phyloP scores from a whole-genome alignment of 306 rosid species.

The Ziziphus jujuba region DNA sequence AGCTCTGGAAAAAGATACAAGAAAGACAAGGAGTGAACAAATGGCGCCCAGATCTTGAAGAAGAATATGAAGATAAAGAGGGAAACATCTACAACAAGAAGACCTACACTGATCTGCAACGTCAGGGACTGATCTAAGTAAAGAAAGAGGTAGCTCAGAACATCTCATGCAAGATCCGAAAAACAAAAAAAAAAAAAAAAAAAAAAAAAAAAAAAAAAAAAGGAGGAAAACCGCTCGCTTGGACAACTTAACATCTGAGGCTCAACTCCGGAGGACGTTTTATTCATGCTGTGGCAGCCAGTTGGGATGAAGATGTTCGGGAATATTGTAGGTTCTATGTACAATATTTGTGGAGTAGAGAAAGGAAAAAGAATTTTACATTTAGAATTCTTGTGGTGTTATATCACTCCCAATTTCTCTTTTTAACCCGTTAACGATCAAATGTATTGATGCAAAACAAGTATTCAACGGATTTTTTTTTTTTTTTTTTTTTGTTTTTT shows the following conservation, averaged over 20 bases:
- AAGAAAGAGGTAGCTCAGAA: background rate
- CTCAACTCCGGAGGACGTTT: background rate
- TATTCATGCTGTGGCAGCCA: background rate
- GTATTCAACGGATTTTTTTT: too few relatives aligned
- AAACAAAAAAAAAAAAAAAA: too few relatives aligned
- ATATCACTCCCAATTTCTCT: too few relatives aligned
- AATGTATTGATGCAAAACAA: too few relatives aligned
- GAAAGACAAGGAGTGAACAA: slow-evolving; percentile 85
- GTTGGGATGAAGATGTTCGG: background rate
- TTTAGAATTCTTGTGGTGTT: too few relatives aligned
- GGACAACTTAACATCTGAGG: too few relatives aligned
- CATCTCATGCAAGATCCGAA: background rate
- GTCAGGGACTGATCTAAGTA: slow-evolving; percentile 83
- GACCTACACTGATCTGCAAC: slow-evolving; percentile 93
- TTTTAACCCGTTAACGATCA: too few relatives aligned
- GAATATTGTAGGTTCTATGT: slow-evolving; percentile 2
- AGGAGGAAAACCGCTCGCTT: too few relatives aligned
- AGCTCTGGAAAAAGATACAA: slow-evolving; percentile 91
- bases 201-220: too few relatives aligned
- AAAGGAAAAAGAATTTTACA: background rate
- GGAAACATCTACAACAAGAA: slow-evolving; percentile 97
- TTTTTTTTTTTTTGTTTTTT: too few relatives aligned
- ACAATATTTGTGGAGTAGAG: background rate
- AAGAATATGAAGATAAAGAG: slow-evolving; percentile 98
- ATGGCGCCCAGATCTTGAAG: slow-evolving; percentile 99